These are phyloP conservation scores for Spathaspora sp. DNA, from an alignment of 805 yeast species.

Conservation along the genomic window DNA sequence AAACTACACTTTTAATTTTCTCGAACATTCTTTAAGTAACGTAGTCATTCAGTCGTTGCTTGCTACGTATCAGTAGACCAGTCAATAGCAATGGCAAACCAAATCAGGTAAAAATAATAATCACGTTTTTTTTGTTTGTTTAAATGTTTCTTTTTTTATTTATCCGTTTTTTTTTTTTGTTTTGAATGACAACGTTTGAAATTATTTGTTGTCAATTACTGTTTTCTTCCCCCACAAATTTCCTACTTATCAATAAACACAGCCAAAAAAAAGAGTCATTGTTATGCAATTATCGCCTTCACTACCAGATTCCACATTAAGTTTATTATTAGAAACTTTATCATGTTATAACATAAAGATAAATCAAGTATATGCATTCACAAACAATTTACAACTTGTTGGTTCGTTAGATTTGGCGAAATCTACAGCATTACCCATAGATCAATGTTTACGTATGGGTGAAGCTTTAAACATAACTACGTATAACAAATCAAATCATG, in stretches of 20 bases:
- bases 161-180: background rate
- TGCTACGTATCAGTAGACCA: too few relatives aligned
- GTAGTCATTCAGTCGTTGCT: too few relatives aligned
- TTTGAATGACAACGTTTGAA: background rate
- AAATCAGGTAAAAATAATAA: background rate
- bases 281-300: background rate
- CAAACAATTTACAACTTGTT: background rate
- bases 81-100: background rate
- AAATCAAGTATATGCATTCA: background rate
- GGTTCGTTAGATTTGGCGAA: background rate
- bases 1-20: too few relatives aligned
- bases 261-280: too few relatives aligned
- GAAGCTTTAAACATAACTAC: background rate
- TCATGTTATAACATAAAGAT: background rate
- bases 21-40: background rate
- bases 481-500: background rate
- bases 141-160: background rate
- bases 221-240: background rate
- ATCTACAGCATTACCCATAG: background rate
- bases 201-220: background rate
- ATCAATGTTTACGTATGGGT: background rate
- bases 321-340: background rate
- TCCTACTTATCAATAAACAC: background rate
- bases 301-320: background rate
- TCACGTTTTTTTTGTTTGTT: background rate